Conservation (phyloP, 2,329 filamentous ascomycete species). For the Neonectria punicea region DNA sequence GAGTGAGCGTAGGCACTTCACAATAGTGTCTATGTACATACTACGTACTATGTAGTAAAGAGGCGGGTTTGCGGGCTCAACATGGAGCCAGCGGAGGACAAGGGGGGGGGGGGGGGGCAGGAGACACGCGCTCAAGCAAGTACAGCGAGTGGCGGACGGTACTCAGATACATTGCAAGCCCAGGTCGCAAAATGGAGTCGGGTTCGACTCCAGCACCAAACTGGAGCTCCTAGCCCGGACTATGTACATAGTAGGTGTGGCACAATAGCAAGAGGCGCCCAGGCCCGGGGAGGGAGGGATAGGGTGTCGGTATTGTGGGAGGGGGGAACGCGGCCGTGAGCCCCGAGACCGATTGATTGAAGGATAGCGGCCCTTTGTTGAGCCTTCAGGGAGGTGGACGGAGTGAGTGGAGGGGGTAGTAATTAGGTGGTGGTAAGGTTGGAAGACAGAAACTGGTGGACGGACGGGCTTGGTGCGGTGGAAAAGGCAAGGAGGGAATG, state of each 20-base stretch:
- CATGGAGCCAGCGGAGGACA: conserved; percentile 25
- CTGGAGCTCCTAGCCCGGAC: conserved; percentile 22
- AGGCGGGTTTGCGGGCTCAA: conserved; percentile 16
- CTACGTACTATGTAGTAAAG: neutral
- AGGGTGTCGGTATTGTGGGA: conserved; percentile 41
- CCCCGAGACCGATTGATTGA: conserved; percentile 41
- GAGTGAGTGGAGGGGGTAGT: conserved; percentile 25
- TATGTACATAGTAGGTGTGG: conserved; percentile 31
- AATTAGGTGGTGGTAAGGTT: conserved; percentile 2
- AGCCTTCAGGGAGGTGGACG: conserved; percentile 35
- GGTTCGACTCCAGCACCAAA: conserved; percentile 20
- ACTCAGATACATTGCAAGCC: conserved; percentile 17
- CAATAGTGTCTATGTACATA: conserved; percentile 6
- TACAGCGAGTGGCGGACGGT: conserved; percentile 21
- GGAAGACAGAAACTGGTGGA: neutral
- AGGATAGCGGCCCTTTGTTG: conserved; percentile 37
- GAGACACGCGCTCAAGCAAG: conserved; percentile 19
- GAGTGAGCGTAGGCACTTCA: neutral
- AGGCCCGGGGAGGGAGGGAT: conserved; percentile 33
- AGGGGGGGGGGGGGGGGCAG: conserved; percentile 13
- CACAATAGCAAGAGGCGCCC: conserved; percentile 36
- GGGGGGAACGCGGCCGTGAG: conserved; percentile 28
- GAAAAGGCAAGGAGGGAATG: conserved; percentile 8
- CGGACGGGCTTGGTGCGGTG: neutral
- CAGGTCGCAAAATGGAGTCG: conserved; percentile 15